Base-by-base conservation (phyloP, 1,284 basidiomycete species). In the Leccinum solheimii region DNA sequence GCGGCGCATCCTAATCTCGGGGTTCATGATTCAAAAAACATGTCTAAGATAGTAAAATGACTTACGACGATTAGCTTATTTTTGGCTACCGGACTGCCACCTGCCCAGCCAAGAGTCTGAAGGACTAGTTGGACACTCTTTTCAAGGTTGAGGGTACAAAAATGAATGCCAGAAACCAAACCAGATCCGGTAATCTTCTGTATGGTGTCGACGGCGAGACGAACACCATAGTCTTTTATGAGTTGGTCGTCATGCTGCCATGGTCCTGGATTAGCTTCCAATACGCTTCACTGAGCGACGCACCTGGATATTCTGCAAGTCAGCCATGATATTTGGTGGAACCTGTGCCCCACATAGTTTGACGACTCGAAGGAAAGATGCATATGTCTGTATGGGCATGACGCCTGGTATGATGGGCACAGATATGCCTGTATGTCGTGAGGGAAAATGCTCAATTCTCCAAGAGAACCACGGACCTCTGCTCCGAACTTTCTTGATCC, bases 381-480 rank as follows among this genome's bases (percentile, higher is more conserved):
- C 86, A 72, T 95, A 98, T 49, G 93, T 98, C 73, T 99, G 97
- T 62, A 99, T 94, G 0, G 97, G 97, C 96, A 99, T 98, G 64
- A 99, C 87, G 5, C 96, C 95, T 2, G 97, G 95, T 59, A 99
- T 90, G 68, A 99, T 90, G 1, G 97, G 96, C 13, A 96, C 85
- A 1, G 79, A 85, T 72, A 99, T 96, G 34, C 96, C 97, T 92
- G 68, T 13, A 40, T 34, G 16, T 43, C 14, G 48, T 71, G 43
- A 64, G 69, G 50, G 63, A 43, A 56, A 16, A 8, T 26, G 8
- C 3, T 51, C 3, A 30, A 27, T 45, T 51, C 27, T 63, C 53
- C 13, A 30, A 32, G 43, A 55, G 16, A 32, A 13, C 16, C 9
- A 76, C 83, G 57, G 60, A 92, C 93, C 94, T 75, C 81, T 86